phyloP scores from a whole-genome alignment of 352 stramenopile species.

The Pythium pectinolyticum region DNA sequence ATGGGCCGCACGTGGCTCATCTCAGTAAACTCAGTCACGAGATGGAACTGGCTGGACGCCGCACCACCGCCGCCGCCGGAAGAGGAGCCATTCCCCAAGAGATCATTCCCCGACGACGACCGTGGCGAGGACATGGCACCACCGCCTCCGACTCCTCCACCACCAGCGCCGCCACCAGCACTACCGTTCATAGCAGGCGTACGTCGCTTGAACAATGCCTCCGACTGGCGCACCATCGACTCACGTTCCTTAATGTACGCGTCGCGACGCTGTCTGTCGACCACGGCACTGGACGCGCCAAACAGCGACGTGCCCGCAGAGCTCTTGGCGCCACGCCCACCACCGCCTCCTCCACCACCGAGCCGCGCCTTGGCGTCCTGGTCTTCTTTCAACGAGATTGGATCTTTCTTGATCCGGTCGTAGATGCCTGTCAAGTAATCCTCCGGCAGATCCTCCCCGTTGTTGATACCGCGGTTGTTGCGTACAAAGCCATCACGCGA shows the following conservation, averaged over 20 bases:
- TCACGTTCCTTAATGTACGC: conserved; percentile 84
- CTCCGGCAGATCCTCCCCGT: conserved; percentile 93
- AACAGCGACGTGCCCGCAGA: conserved; percentile 55
- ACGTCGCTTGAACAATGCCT: conserved; percentile 75
- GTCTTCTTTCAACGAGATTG: conserved; percentile 97
- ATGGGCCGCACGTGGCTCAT: conserved; percentile 92
- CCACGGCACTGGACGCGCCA: conserved; percentile 51
- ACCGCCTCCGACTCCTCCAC: no score
- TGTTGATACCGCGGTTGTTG: conserved; percentile 98
- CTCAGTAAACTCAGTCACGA: conserved; percentile 67
- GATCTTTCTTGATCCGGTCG: conserved; percentile 93
- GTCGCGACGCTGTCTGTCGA: conserved; percentile 71
- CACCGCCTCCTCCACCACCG: conserved; percentile 22
- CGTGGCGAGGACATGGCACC: conserved; percentile 18
- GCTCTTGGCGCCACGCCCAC: conserved; percentile 29
- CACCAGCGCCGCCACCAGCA: no score
- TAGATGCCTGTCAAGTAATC: conserved; percentile 95
- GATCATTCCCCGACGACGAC: conserved; percentile 1
- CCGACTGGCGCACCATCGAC: conserved; percentile 78
- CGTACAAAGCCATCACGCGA: conserved; percentile 95
- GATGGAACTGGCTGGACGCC: conserved; percentile 44
- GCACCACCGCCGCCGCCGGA: neutral
- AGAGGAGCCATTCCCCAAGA: neutral
- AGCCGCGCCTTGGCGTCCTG: conserved; percentile 67
- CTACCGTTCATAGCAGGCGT: conserved; percentile 38